A percentile compares a stretch with the other conserved stretches of the same genome.
These are phyloP conservation scores for Blastomyces gilchristii DNA, from an alignment of 2,329 filamentous ascomycete species.

Conservation along the genomic window DNA sequence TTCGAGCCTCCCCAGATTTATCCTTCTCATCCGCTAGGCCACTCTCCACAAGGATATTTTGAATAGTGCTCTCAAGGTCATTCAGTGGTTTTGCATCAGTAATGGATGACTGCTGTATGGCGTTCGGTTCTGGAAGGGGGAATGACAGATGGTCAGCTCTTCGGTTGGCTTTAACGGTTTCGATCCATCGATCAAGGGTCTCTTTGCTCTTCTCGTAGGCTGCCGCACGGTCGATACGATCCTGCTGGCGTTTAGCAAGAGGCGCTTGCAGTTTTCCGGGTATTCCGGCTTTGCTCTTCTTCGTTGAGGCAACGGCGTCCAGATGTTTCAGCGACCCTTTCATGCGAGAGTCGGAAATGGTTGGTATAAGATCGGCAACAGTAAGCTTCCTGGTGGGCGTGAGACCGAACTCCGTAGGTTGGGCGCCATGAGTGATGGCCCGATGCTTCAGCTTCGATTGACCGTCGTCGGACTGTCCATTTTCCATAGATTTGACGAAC, in stretches of 20 bases:
- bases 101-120: slow-evolving; percentile 44
- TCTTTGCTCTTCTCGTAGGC: slow-evolving; percentile 89
- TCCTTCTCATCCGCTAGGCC: slow-evolving; percentile 54
- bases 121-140: slow-evolving; percentile 65
- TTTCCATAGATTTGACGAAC: slow-evolving; percentile 56
- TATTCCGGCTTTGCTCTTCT: slow-evolving; percentile 44
- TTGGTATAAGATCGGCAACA: slow-evolving; percentile 62
- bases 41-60: slow-evolving; percentile 81
- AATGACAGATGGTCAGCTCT: slow-evolving; percentile 84
- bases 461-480: slow-evolving; percentile 25
- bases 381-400: slow-evolving; percentile 58
- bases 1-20: slow-evolving; percentile 52
- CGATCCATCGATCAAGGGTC: slow-evolving; percentile 80
- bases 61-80: slow-evolving; percentile 75
- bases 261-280: slow-evolving; percentile 69
- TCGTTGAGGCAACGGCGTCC: slow-evolving; percentile 27
- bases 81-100: slow-evolving; percentile 56
- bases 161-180: slow-evolving; percentile 90
- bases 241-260: slow-evolving; percentile 75
- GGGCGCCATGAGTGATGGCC: slow-evolving; percentile 48
- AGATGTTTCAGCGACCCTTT: slow-evolving; percentile 72
- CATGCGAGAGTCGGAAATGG: slow-evolving; percentile 61
- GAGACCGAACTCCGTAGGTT: slow-evolving; percentile 50
- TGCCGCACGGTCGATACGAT: slow-evolving; percentile 65
- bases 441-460: slow-evolving; percentile 24